Evolutionary conservation across 108 stramenopile species (phyloP).

Genomic region (Nitzschia sp.): DNA sequence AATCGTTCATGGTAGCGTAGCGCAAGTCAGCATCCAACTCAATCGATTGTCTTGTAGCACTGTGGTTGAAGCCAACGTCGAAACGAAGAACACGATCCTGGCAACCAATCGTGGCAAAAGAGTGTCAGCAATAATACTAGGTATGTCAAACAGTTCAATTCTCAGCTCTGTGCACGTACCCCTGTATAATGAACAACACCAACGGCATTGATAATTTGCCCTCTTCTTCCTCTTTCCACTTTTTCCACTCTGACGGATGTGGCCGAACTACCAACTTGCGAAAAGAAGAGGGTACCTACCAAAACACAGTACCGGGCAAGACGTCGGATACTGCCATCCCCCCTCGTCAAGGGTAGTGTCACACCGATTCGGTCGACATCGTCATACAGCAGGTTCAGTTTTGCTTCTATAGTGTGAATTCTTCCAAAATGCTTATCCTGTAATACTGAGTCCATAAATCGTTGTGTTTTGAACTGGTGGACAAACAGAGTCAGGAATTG

Average conservation of each 20-base stretch:
- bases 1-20: slow-evolving; percentile 45
- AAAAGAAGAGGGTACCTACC: slow-evolving; percentile 50
- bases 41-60: slow-evolving; percentile 38
- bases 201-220: slow-evolving; percentile 25
- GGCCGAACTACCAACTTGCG: slow-evolving; percentile 34
- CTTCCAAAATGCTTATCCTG: slow-evolving; percentile 47
- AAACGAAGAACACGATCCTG: slow-evolving; percentile 34
- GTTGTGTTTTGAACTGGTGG: slow-evolving; percentile 50
- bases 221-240: slow-evolving; percentile 17
- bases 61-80: slow-evolving; percentile 33
- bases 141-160: background rate
- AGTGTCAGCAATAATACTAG: background rate
- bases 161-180: slow-evolving; percentile 6
- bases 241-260: slow-evolving; percentile 35
- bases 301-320: slow-evolving; percentile 59
- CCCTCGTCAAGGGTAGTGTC: slow-evolving; percentile 42
- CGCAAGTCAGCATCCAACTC: slow-evolving; percentile 32
- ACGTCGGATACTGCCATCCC: slow-evolving; percentile 67
- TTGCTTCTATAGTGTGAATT: slow-evolving; percentile 45
- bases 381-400: slow-evolving; percentile 46
- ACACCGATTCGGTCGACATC: slow-evolving; percentile 52
- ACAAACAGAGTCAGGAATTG: slow-evolving; percentile 72
- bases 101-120: background rate
- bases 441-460: slow-evolving; percentile 49
- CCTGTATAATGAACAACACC: slow-evolving; percentile 33